Evolutionary conservation across 2,329 filamentous ascomycete species (phyloP), one percentile per base, ranked within the genome.

Genomic region (Penicillium fuscoglaucum): DNA sequence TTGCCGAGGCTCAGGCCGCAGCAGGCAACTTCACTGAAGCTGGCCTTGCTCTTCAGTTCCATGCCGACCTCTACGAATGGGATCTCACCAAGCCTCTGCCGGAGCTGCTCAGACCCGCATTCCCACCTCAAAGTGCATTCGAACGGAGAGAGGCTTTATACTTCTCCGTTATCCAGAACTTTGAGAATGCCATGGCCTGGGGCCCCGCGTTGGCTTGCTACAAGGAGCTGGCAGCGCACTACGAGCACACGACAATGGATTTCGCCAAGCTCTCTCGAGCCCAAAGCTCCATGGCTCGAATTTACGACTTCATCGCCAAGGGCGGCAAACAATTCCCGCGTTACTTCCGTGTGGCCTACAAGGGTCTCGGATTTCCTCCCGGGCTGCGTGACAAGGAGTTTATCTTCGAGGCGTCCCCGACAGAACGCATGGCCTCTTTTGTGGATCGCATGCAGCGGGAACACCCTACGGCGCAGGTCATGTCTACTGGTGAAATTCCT

Each of bases 141-240:
- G 93, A 98, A 68, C 88, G 93, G 40, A 96, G 96, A 73, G 95
- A 98, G 75, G 84, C 87, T 39, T 84, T 98, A 50, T 97, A 96
- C 76, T 96, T 97, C 69, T 86, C 92, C 65, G 96, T 98, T 83
- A 96, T 98, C 72, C 92, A 93, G 74, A 84, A 93, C 72, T 97
- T 95, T 64, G 93, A 98, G 71, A 91, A 96, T 60, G 93, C 92
- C n/a, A 89, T 91, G 71, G 91, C 91, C 0, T 98, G 93, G 93
- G 89, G 90, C 68, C 90, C 90, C 73, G 93, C 93, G 1, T 79
- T 99, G 43, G 84, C 87, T 6, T 91, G 91, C 3, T 98, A 99
- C 76, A 90, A 90, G 71, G 93, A 99, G 75, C 86, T 99, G 52
- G 90, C 93, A 48, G 77, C 81, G n/a, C 92, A 98, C 75, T 99